Percentiles rank a stretch among this genome's conserved stretches.
phyloP scores from a whole-genome alignment of 371 early-diverging fungal species.

The Circinella umbellata region DNA sequence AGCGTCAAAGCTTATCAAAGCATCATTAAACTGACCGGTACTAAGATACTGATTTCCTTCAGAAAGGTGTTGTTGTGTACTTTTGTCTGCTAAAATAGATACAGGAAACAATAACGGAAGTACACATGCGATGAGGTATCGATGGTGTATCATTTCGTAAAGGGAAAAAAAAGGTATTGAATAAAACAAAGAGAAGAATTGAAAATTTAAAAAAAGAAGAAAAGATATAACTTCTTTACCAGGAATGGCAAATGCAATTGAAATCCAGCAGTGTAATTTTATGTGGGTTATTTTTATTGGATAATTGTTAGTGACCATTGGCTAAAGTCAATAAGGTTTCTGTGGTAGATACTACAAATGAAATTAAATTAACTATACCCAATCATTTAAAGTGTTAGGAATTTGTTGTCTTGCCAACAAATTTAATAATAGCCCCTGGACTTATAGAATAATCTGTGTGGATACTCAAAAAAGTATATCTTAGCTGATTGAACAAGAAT shows the following conservation, averaged over 20 bases:
- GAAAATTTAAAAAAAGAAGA: not conserved
- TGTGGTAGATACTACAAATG: too few relatives aligned
- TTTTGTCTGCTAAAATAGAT: conserved; percentile 44
- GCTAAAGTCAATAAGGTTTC: too few relatives aligned
- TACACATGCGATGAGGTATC: conserved; percentile 36
- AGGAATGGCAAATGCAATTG: not conserved
- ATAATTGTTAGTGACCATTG: too few relatives aligned
- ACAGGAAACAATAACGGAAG: conserved; percentile 32
- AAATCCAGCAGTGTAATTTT: not conserved
- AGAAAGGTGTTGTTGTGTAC: conserved; percentile 61
- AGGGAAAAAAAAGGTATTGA: not conserved
- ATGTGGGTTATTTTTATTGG: not conserved
- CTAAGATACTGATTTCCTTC: conserved; percentile 67
- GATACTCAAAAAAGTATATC: too few relatives aligned
- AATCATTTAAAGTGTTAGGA: too few relatives aligned
- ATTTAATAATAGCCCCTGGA: too few relatives aligned
- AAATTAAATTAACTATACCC: too few relatives aligned
- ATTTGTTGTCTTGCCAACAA: too few relatives aligned
- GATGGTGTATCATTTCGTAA: conserved; percentile 15
- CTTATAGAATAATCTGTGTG: too few relatives aligned
- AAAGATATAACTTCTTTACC: not conserved
- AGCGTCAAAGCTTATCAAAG: conserved; percentile 70
- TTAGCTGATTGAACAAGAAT: too few relatives aligned
- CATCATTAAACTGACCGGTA: conserved; percentile 66
- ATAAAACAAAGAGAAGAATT: not conserved